Percentiles rank a stretch among this genome's conserved stretches.
Evolutionary conservation across 257 asterid species (phyloP).

Genomic region (Capsicum chinense): DNA sequence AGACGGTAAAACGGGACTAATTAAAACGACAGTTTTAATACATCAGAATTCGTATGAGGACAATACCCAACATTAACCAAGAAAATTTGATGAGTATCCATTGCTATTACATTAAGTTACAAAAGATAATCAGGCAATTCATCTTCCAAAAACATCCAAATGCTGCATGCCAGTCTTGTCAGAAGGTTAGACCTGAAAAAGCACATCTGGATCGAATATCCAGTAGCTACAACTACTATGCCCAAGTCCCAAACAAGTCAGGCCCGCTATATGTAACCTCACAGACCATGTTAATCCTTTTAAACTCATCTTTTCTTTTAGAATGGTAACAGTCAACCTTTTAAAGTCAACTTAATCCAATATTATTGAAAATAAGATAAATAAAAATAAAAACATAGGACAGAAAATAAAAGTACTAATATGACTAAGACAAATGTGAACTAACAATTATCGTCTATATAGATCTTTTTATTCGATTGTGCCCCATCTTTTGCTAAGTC

Average conservation of each 20-base stretch:
- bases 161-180: neutral
- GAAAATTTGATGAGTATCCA: neutral
- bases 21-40: neutral
- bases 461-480: neutral
- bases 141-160: neutral
- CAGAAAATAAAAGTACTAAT: neutral
- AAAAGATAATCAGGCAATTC: neutral
- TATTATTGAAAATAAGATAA: neutral
- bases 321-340: constrained; percentile 6
- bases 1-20: neutral
- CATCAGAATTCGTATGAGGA: neutral
- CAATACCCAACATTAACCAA: constrained; percentile 19
- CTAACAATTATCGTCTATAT: neutral
- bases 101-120: neutral
- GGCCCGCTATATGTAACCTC: neutral
- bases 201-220: constrained; percentile 10
- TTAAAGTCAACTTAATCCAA: constrained; percentile 1
- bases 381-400: neutral
- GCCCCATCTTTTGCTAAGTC: neutral
- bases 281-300: constrained; percentile 13
- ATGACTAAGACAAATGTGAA: neutral
- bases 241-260: neutral
- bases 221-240: neutral
- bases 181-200: constrained; percentile 18
- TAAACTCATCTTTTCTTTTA: neutral